A percentile compares a stretch with the other conserved stretches of the same genome.
These are phyloP conservation scores for Nitzschia palea DNA, from an alignment of 108 stramenopile species.

Conservation along the genomic window DNA sequence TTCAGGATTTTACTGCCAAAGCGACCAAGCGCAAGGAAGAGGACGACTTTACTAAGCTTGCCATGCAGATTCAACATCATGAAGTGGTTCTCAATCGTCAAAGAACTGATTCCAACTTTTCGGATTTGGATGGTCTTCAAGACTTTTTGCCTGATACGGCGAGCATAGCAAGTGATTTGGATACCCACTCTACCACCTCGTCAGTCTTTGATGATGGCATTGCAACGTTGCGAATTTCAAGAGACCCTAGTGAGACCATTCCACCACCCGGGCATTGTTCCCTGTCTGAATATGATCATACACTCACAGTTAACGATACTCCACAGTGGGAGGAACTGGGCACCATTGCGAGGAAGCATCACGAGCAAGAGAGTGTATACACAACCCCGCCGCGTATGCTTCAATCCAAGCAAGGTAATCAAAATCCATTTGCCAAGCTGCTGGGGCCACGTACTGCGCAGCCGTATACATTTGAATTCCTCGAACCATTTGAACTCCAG, in stretches of 20 bases:
- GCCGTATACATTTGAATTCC: slow-evolving; percentile 21
- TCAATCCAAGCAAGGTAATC: not conserved
- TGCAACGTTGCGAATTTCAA: slow-evolving; percentile 17
- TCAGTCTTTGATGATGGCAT: slow-evolving; percentile 17
- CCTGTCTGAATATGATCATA: not conserved
- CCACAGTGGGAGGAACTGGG: not conserved
- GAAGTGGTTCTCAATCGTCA: slow-evolving; percentile 14
- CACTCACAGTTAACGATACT: not conserved
- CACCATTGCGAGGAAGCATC: not conserved
- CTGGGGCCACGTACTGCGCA: slow-evolving; percentile 7
- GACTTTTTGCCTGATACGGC: slow-evolving; percentile 7
- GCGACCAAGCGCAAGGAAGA: not conserved
- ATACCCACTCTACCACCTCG: slow-evolving; percentile 3
- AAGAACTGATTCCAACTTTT: slow-evolving; percentile 24
- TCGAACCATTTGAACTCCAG: slow-evolving; percentile 19
- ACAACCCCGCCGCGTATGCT: not conserved
- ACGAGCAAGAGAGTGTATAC: not conserved
- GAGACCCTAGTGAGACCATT: slow-evolving; percentile 2
- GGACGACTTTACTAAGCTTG: slow-evolving; percentile 7
- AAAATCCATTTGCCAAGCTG: slow-evolving; percentile 18
- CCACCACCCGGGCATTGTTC: not conserved
- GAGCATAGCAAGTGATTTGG: not conserved
- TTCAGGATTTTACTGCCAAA: not conserved
- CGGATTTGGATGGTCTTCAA: slow-evolving; percentile 23
- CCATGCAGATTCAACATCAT: slow-evolving; percentile 1